A percentile compares a stretch with the other conserved stretches of the same genome.
These are phyloP conservation scores for Apiospora hydei DNA, from an alignment of 2,329 filamentous ascomycete species.

Conservation along the genomic window DNA sequence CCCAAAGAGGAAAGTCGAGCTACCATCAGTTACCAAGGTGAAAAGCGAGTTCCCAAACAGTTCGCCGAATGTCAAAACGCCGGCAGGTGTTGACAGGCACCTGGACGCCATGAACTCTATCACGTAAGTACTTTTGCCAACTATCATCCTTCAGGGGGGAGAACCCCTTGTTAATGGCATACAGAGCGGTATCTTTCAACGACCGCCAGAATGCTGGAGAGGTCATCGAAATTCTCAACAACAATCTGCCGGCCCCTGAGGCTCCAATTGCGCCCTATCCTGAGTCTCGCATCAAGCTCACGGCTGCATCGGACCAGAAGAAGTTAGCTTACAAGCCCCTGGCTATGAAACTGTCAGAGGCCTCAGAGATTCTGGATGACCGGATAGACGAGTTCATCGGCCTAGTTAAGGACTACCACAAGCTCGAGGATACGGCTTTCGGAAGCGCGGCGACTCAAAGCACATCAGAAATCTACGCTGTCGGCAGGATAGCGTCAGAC, in stretches of 20 bases:
- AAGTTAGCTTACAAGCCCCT: conserved; percentile 92
- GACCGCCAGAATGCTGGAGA: conserved; percentile 83
- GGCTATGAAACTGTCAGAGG: conserved; percentile 92
- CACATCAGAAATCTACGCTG: conserved; percentile 85
- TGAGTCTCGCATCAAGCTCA: conserved; percentile 83
- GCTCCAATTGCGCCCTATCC: conserved; percentile 74
- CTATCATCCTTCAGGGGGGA: not conserved
- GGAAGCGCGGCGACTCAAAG: conserved; percentile 87
- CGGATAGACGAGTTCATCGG: conserved; percentile 87
- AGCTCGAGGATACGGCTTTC: conserved; percentile 80
- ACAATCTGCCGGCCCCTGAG: conserved; percentile 71
- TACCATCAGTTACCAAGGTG: conserved; percentile 55
- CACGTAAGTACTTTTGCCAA: conserved; percentile 43
- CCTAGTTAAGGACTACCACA: conserved; percentile 77
- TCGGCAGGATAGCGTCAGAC: conserved; percentile 92
- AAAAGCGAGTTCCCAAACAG: conserved; percentile 53
- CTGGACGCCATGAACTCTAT: conserved; percentile 47
- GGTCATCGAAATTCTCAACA: conserved; percentile 83
- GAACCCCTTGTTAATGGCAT: not conserved
- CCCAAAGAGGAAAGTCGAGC: conserved; percentile 50
- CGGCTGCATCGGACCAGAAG: conserved; percentile 85
- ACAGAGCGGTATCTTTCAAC: conserved; percentile 70
- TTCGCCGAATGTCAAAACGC: conserved; percentile 53
- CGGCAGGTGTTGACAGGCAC: conserved; percentile 49
- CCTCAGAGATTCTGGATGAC: conserved; percentile 93